Conservation (phyloP, 257 asterid genomes). For the Anisodus acutangulus region DNA sequence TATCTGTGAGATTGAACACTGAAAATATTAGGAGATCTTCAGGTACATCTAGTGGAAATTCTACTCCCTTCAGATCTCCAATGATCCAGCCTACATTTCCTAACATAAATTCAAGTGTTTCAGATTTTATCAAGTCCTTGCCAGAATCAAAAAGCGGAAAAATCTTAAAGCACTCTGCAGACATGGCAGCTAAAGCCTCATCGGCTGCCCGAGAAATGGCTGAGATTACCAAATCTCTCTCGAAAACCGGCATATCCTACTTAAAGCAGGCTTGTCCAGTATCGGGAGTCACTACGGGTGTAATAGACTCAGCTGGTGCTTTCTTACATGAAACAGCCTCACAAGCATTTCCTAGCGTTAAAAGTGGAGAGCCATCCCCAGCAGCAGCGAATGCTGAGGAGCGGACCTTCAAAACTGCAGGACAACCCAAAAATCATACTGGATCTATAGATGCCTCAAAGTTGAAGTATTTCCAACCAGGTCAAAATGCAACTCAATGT, state of each 20-base stretch:
- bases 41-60: constrained; percentile 48
- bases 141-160: constrained; percentile 58
- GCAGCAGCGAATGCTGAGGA: constrained; percentile 7
- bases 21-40: constrained; percentile 36
- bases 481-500: constrained; percentile 15
- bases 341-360: constrained; percentile 26
- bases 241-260: constrained; percentile 50
- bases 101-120: constrained; percentile 40
- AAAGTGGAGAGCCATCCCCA: constrained; percentile 20
- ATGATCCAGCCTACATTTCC: constrained; percentile 34
- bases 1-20: constrained; percentile 53
- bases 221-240: constrained; percentile 52
- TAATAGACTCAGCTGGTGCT: neutral
- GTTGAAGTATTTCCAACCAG: neutral
- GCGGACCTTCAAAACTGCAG: constrained; percentile 23
- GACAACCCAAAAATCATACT: constrained; percentile 25
- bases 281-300: constrained; percentile 40
- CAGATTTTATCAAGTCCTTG: constrained; percentile 50
- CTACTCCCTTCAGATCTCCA: constrained; percentile 49
- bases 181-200: constrained; percentile 52
- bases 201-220: constrained; percentile 51
- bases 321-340: neutral
- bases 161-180: constrained; percentile 50
- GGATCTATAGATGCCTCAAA: neutral
- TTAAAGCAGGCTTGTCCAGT: constrained; percentile 47